Percentiles rank a stretch among this genome's conserved stretches.
Evolutionary conservation across 495 filamentous ascomycete species (phyloP).

Genomic region (Aspergillus panamensis): DNA sequence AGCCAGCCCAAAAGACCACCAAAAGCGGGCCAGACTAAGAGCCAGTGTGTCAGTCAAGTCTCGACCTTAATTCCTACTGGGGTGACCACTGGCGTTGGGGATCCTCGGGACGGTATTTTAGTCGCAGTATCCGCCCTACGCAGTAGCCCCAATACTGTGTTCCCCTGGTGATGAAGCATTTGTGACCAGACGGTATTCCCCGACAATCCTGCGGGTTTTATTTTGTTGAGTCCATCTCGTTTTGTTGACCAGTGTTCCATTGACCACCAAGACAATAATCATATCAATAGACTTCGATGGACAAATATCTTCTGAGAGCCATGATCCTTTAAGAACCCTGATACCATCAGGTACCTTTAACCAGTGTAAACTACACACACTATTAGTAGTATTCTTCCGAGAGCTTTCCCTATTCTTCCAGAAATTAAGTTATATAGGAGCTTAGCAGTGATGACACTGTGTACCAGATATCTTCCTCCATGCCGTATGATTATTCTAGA

Average conservation of each 20-base stretch:
- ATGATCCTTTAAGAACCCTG: background rate
- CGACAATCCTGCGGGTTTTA: conserved; percentile 1
- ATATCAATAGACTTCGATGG: background rate
- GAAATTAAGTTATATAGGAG: background rate
- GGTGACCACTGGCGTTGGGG: conserved; percentile 20
- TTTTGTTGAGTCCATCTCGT: conserved; percentile 15
- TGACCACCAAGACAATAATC: background rate
- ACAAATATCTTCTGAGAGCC: background rate
- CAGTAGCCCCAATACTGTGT: conserved; percentile 28
- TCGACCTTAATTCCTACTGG: conserved; percentile 19
- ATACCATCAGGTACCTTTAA: too few species aligned
- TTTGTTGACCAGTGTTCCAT: conserved; percentile 1
- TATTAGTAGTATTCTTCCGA: background rate
- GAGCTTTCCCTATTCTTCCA: background rate
- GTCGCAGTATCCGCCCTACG: conserved; percentile 29
- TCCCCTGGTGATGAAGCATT: background rate
- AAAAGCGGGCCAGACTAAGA: conserved; percentile 14
- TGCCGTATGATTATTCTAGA: background rate
- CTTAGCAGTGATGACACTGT: too few species aligned
- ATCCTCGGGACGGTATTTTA: conserved; percentile 23
- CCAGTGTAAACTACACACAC: background rate
- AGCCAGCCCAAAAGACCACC: background rate
- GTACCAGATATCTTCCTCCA: background rate
- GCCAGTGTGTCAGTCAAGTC: conserved; percentile 13
- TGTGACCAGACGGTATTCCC: conserved; percentile 6